Evolutionary conservation across 768 basidiomycete genomes (phyloP), one percentile per base, ranked within the genome.

Genomic region (Kwoniella bestiolae): DNA sequence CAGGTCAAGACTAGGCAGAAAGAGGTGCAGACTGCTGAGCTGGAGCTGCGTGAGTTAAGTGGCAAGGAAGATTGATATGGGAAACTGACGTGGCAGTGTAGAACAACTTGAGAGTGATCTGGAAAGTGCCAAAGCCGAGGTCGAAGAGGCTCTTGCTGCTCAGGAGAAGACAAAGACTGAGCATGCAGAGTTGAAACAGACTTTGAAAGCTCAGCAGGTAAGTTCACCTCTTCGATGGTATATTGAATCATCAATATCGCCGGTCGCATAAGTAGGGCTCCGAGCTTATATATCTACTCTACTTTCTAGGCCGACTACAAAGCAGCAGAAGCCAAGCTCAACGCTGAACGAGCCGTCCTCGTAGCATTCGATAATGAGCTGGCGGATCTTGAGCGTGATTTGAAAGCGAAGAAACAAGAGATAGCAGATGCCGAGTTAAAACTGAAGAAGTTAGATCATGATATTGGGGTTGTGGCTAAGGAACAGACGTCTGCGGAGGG

Each of bases 291-390:
- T n/a, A n/a, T n/a, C n/a, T n/a, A n/a, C n/a, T n/a, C n/a, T 61
- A 29, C n/a, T 62, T 32, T 3, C 1, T 82, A 49, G 80, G 76
- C 59, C 81, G 76, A 84, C 14, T 86, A 89, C 69, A 83, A 86
- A 31, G 84, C 86, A 66, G 90, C 90, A 1, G 89, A 92, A 66
- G 83, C 82, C 2, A 88, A 87, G 69, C 86, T 97, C 12, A 85
- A 88, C 65, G 89, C 92, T 69, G 96, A 98, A 80, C 88, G 89
- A 23, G 92, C 92, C 5, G 90, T 91, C 6, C 85, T 98, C 11
- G 88, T 87, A 21, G 87, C 91, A 2, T 98, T 94, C 80, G 93
- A 95, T 74, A 86, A 87, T 44, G 94, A 98, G 80, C 82, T 99
- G 66, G 88, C 89, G 63, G 88, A 88, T 32, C 87, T 98, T 0